Conservation (phyloP, 345 rosid species). For the Salix purpurea region DNA sequence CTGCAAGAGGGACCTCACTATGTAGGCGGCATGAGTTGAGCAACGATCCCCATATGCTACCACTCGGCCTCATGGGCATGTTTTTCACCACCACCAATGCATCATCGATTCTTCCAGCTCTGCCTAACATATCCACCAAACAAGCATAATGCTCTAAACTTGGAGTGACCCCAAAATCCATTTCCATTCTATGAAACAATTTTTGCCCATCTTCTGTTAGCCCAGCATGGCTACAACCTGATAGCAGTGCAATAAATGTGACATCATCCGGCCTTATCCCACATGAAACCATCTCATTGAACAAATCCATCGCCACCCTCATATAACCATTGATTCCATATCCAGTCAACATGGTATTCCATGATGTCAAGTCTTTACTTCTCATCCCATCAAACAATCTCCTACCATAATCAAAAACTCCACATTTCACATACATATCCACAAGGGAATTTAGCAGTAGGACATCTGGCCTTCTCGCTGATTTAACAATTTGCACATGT, state of each 20-base stretch:
- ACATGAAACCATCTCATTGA: constrained; percentile 37
- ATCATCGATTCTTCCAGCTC: constrained; percentile 48
- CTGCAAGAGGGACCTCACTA: constrained; percentile 22
- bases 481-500: constrained; percentile 36
- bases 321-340: constrained; percentile 46
- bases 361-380: constrained; percentile 28
- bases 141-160: constrained; percentile 56
- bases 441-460: constrained; percentile 23
- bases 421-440: constrained; percentile 23
- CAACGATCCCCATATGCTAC: constrained; percentile 55
- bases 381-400: constrained; percentile 13
- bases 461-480: constrained; percentile 33
- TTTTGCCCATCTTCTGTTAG: constrained; percentile 36
- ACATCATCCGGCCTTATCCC: constrained; percentile 41
- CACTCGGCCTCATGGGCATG: constrained; percentile 56
- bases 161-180: constrained; percentile 33
- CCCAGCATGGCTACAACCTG: constrained; percentile 59
- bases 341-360: constrained; percentile 54
- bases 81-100: constrained; percentile 37
- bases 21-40: constrained; percentile 47
- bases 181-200: constrained; percentile 40
- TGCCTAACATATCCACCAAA: constrained; percentile 53
- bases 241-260: constrained; percentile 49
- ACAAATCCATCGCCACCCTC: constrained; percentile 25
- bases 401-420: background rate